Evolutionary conservation across 306 rosid genomes (phyloP), one percentile per base, ranked within the genome.

Genomic region (Malus orientalis): DNA sequence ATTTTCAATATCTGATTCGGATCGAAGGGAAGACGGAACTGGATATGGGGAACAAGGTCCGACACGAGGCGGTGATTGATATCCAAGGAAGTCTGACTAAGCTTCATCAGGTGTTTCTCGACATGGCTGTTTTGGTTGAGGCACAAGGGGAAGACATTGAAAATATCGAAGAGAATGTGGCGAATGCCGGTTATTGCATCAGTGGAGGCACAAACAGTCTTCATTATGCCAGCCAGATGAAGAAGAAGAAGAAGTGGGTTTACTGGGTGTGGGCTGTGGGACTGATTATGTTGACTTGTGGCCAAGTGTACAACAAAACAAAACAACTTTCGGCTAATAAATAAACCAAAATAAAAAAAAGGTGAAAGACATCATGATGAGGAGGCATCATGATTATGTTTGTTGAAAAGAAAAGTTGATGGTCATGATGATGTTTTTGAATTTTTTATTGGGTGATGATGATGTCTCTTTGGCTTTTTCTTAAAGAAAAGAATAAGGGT

Each of bases 51-150:
- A 87, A 86, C 73, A 89, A 86, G 65, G 86, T 79, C 5, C 81
- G 96, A 80, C 93, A 96, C n/a, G 91, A 91, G 71, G 89, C 93
- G 1, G 92, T 88, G 84, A 79, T 88, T 84, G 93, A 96, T 80
- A 86, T 92, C 10, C 96, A 88, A 81, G 90, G 83, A 76, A 96
- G 99, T 76, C 87, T 96, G 93, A 88, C 86, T 27, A 92, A 89
- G 88, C 96, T 96, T 81, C 97, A 92, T 32, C 97, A 96, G 69
- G 96, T 96, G 60, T 95, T 95, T 79, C 90, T 95, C 75, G 99
- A 92, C 76, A 95, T 95, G 99, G 98, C 97, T 63, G 83, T 95
- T 82, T 76, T 92, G 82, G 93, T 95, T 55, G 97, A 95, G 85
- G 83, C 89, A 18, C 97, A 91, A 70, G 97, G 96, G 23, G 93